Evolutionary conservation across 129 eudicot genomes (phyloP).

Genomic region (Lonicera japonica): DNA sequence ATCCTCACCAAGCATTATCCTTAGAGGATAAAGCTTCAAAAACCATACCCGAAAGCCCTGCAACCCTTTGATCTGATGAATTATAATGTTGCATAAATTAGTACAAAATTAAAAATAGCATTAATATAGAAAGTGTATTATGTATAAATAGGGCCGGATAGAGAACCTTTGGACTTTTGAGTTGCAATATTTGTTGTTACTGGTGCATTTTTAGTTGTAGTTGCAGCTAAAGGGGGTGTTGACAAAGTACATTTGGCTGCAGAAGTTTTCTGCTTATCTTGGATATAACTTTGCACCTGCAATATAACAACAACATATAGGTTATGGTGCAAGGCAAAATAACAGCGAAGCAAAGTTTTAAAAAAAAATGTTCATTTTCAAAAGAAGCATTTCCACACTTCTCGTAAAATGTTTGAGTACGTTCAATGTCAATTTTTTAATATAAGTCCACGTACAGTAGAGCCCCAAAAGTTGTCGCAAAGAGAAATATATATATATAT

Average conservation of each 20-base stretch:
- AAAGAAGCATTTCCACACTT: too few relatives aligned
- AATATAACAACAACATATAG: background rate
- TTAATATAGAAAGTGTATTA: background rate
- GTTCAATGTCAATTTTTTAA: too few relatives aligned
- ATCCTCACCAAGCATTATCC: constrained; percentile 84
- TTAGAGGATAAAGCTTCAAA: constrained; percentile 81
- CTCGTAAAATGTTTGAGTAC: too few relatives aligned
- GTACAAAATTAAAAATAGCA: background rate
- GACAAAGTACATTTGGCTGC: constrained; percentile 7
- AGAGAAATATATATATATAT: too few relatives aligned
- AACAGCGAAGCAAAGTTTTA: too few relatives aligned
- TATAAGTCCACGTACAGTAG: too few relatives aligned
- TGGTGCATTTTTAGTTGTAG: background rate
- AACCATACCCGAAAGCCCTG: constrained; percentile 54
- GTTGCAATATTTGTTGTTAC: constrained; percentile 1
- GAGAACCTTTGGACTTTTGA: constrained; percentile 1
- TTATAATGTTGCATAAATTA: constrained; percentile 4
- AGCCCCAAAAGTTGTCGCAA: too few relatives aligned
- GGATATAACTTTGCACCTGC: constrained; percentile 47
- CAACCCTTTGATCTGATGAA: constrained; percentile 47
- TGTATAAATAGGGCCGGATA: background rate
- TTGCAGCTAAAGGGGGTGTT: background rate
- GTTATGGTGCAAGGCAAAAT: background rate
- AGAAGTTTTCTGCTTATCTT: constrained; percentile 17
- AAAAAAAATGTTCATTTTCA: too few relatives aligned